phyloP scores from a whole-genome alignment of 2,329 filamentous ascomycete genomes.

The Epichloe baconii region DNA sequence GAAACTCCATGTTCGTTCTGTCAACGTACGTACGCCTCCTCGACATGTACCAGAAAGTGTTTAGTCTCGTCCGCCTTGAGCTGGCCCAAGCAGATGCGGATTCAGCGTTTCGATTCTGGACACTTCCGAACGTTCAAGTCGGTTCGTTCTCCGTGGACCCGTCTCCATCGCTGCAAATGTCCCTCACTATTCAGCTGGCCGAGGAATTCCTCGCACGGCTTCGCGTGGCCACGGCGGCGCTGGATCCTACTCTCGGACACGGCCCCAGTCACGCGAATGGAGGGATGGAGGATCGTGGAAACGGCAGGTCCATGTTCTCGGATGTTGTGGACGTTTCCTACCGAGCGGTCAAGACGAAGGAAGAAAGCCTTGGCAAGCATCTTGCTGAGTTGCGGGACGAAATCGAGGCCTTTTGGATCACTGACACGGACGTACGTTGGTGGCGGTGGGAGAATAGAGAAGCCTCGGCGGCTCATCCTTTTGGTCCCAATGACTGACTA shows the following conservation, averaged over 20 bases:
- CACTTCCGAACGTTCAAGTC: slow-evolving; percentile 27
- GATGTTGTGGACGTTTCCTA: slow-evolving; percentile 20
- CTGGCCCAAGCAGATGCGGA: slow-evolving; percentile 16
- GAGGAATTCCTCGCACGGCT: slow-evolving; percentile 27
- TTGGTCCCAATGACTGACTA: no score
- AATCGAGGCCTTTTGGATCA: slow-evolving; percentile 20
- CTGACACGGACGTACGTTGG: background rate
- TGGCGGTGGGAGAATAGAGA: background rate
- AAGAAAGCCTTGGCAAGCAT: slow-evolving; percentile 21
- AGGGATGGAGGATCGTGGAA: slow-evolving; percentile 6
- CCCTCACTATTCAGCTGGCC: slow-evolving; percentile 27
- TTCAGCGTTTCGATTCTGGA: slow-evolving; percentile 22
- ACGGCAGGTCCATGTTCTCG: slow-evolving; percentile 18
- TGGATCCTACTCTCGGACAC: slow-evolving; percentile 14
- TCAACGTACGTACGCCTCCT: slow-evolving; percentile 26
- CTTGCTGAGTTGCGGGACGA: slow-evolving; percentile 20
- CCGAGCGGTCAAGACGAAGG: slow-evolving; percentile 19
- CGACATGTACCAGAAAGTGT: slow-evolving; percentile 27
- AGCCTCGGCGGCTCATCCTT: no score
- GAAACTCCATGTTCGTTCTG: slow-evolving; percentile 25
- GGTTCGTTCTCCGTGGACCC: slow-evolving; percentile 27
- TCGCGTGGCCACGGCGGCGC: slow-evolving; percentile 16
- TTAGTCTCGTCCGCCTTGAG: slow-evolving; percentile 22
- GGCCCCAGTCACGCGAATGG: slow-evolving; percentile 1
- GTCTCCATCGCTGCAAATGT: slow-evolving; percentile 28